Evolutionary conservation across 148 eudicot species (phyloP), one percentile per base, ranked within the genome.

Genomic region (Fallopia convolvulus): DNA sequence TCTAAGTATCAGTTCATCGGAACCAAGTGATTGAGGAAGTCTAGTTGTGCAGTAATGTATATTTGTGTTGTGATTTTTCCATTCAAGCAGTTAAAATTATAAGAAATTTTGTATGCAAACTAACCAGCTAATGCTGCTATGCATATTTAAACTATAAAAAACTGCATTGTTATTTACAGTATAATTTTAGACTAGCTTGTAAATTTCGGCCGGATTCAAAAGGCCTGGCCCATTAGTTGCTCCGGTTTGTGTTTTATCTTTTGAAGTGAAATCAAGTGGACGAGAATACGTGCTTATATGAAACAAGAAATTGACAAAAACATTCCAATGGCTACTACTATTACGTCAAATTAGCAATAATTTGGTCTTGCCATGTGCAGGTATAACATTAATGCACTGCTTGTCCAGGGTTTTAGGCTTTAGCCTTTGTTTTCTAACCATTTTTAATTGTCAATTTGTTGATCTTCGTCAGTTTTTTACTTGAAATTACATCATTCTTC

Each of bases 1-100:
- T 85, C 97, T 9, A 95, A 86, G 72, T 92, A 90, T 72, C 88
- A 82, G 56, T 88, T 91, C 76, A 76, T 87, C 46, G 88, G 86
- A 41, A 88, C 86, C 85, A 88, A 82, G 75, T 73, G 49, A 65
- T 32, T 17, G 6, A 1, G 10, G 18, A 14, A 65, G 70, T 32
- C 20, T 33, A 8, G 44, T 36, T 68, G 68, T 68, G 65, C 65
- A 58, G 21, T 44, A 23, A 58, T 58, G 72, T 36, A 68, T 66
- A 66, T 61, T 68, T 68, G 46, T 68, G 72, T 68, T 68, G 72
- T 68, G 42, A 15, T 33, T n/a, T 65, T 65, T 42, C 41, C 71
- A 65, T 13, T 66, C 42, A 68, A 68, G 72, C 72, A 36, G 44
- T 68, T 17, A 32, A 68, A 68, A 68, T 15, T 36, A 26, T 46